phyloP scores from a whole-genome alignment of 352 stramenopile genomes.

The Pythium rishiriense region DNA sequence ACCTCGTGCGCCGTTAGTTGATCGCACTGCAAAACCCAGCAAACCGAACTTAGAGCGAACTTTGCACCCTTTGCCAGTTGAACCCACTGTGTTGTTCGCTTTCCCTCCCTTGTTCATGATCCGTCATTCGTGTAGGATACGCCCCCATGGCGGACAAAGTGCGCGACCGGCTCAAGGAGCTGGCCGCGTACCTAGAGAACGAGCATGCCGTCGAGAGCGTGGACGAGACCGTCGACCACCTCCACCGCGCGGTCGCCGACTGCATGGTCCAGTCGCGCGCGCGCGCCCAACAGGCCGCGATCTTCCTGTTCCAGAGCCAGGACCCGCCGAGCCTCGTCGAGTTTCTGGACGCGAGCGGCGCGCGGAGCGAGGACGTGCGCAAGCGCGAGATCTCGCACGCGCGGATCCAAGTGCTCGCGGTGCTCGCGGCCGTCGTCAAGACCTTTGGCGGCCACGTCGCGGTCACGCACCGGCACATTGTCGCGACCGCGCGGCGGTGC shows the following conservation, averaged over 20 bases:
- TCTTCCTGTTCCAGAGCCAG: conserved; percentile 55
- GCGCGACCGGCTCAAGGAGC: conserved; percentile 57
- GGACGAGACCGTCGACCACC: conserved; percentile 60
- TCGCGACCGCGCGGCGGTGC: conserved; percentile 42
- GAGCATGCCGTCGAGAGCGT: conserved; percentile 60
- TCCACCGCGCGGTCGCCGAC: conserved; percentile 43
- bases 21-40: neutral
- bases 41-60: conserved; percentile 18
- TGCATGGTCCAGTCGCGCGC: conserved; percentile 61
- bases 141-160: conserved; percentile 36
- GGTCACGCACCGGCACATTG: conserved; percentile 50
- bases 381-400: conserved; percentile 60
- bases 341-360: conserved; percentile 56
- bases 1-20: conserved; percentile 44
- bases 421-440: conserved; percentile 57
- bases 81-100: conserved; percentile 29
- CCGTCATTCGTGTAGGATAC: conserved; percentile 1
- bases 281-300: conserved; percentile 62
- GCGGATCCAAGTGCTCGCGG: conserved; percentile 45
- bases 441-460: conserved; percentile 44
- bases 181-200: conserved; percentile 60
- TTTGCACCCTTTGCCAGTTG: conserved; percentile 19
- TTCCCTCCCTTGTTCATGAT: neutral
- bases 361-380: conserved; percentile 49
- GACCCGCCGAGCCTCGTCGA: conserved; percentile 53